phyloP scores from a whole-genome alignment of 352 stramenopile genomes.

The Ophiocytium majus region DNA sequence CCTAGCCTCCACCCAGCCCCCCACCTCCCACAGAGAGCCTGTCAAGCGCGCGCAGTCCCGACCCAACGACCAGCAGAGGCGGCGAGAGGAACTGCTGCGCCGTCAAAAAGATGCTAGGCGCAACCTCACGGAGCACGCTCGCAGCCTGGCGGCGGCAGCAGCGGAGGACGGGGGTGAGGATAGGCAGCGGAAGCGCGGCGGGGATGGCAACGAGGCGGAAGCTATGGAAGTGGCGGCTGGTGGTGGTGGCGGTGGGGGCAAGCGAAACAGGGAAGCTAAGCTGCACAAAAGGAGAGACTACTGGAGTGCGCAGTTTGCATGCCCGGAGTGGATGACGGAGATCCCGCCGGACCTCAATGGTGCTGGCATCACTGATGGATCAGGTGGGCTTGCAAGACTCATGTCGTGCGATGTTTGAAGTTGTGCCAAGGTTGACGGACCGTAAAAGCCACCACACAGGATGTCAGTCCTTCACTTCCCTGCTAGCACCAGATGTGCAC shows the following conservation, averaged over 20 bases:
- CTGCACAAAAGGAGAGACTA: conserved; percentile 24
- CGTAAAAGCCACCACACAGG: too few relatives aligned
- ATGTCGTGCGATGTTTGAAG: too few relatives aligned
- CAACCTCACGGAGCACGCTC: conserved; percentile 72
- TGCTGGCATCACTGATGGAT: conserved; percentile 65
- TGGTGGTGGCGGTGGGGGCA: too few relatives aligned
- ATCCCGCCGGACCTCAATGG: conserved; percentile 76
- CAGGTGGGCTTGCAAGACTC: too few relatives aligned
- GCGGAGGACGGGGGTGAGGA: conserved; percentile 31
- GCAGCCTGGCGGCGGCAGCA: conserved; percentile 63
- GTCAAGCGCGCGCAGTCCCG: too few relatives aligned
- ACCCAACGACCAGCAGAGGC: conserved; percentile 42
- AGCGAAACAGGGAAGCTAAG: background rate
- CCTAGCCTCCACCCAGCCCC: too few relatives aligned
- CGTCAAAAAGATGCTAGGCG: conserved; percentile 70
- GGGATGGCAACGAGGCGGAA: background rate
- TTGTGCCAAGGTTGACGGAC: too few relatives aligned
- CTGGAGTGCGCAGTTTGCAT: conserved; percentile 75
- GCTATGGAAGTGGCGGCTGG: background rate
- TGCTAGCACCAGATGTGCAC: too few relatives aligned
- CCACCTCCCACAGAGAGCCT: too few relatives aligned
- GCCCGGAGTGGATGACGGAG: conserved; percentile 82
- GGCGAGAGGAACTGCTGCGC: conserved; percentile 65
- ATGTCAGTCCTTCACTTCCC: too few relatives aligned
- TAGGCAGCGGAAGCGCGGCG: background rate